Percentiles rank a stretch among this genome's conserved stretches.
phyloP scores from a whole-genome alignment of 1,284 basidiomycete species.

The Apiotrichum gamsii region DNA sequence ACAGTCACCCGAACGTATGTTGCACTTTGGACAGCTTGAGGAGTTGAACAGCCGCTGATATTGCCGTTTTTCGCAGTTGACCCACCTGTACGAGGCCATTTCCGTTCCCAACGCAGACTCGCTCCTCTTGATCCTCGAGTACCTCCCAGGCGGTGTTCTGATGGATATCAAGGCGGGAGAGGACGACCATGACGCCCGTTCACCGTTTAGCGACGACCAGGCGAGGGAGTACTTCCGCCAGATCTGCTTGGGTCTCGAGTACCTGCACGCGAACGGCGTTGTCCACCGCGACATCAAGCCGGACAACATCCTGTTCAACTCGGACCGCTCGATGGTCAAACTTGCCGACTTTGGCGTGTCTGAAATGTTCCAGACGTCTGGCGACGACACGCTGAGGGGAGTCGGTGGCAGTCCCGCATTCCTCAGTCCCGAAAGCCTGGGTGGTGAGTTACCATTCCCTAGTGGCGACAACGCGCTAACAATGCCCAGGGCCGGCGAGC shows the following conservation, averaged over 20 bases:
- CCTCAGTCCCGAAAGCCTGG: conserved; percentile 52
- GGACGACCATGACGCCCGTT: conserved; percentile 36
- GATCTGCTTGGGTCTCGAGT: conserved; percentile 52
- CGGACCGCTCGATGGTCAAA: conserved; percentile 51
- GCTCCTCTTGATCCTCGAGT: conserved; percentile 53
- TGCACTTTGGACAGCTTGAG: neutral
- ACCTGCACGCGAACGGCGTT: conserved; percentile 54
- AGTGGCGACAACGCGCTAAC: neutral
- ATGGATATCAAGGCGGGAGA: conserved; percentile 48
- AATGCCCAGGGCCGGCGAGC: neutral
- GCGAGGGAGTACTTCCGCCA: conserved; percentile 52
- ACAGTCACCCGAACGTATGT: conserved; percentile 46
- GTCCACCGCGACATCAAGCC: conserved; percentile 54
- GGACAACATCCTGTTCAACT: conserved; percentile 53
- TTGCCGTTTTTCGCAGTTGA: conserved; percentile 46
- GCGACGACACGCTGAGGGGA: conserved; percentile 49
- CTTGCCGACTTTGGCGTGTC: conserved; percentile 57
- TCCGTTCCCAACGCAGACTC: conserved; percentile 52
- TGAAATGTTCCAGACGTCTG: conserved; percentile 51
- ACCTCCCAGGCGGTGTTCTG: conserved; percentile 51
- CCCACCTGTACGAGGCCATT: conserved; percentile 53
- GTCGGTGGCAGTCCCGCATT: conserved; percentile 54
- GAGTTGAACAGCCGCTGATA: neutral
- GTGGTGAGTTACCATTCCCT: conserved; percentile 28
- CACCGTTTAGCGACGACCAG: conserved; percentile 29